These are phyloP conservation scores for Russula sp. DNA, from an alignment of 768 basidiomycete species.

Conservation along the genomic window DNA sequence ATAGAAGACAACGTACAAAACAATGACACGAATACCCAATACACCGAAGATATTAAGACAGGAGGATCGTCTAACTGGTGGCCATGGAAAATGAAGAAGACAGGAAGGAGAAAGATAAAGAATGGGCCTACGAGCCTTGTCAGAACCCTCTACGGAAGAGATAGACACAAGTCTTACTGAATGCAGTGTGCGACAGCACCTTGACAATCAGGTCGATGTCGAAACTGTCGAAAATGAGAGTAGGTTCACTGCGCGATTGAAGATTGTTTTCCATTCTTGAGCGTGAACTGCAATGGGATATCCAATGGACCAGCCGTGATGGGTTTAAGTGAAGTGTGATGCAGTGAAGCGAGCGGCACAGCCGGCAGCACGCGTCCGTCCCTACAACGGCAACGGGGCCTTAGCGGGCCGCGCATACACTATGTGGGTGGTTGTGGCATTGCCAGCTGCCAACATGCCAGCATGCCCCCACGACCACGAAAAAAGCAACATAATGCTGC, in stretches of 20 bases:
- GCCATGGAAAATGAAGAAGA: conserved; percentile 73
- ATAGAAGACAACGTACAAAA: conserved; percentile 53
- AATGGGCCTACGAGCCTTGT: conserved; percentile 56
- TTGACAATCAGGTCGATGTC: conserved; percentile 76
- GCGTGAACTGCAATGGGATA: neutral
- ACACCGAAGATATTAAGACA: conserved; percentile 48
- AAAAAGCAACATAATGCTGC: conserved; percentile 11
- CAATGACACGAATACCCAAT: conserved; percentile 50
- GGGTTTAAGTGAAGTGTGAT: neutral
- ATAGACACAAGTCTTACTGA: conserved; percentile 50
- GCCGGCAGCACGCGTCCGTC: no score
- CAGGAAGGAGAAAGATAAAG: conserved; percentile 73
- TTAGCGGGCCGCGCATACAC: neutral
- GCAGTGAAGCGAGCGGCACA: neutral
- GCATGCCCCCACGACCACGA: conserved; percentile 22
- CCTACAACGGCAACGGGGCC: neutral
- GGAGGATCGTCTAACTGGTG: conserved; percentile 42
- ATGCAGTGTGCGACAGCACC: conserved; percentile 69
- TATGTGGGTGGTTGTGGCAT: neutral
- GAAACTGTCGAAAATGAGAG: conserved; percentile 58
- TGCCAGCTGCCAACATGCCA: neutral
- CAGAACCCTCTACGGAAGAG: neutral
- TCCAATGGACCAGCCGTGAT: conserved; percentile 5
- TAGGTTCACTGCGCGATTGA: conserved; percentile 10
- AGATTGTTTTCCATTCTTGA: neutral